Conservation (phyloP, 495 filamentous ascomycete genomes). For the Echria macrotheca region DNA sequence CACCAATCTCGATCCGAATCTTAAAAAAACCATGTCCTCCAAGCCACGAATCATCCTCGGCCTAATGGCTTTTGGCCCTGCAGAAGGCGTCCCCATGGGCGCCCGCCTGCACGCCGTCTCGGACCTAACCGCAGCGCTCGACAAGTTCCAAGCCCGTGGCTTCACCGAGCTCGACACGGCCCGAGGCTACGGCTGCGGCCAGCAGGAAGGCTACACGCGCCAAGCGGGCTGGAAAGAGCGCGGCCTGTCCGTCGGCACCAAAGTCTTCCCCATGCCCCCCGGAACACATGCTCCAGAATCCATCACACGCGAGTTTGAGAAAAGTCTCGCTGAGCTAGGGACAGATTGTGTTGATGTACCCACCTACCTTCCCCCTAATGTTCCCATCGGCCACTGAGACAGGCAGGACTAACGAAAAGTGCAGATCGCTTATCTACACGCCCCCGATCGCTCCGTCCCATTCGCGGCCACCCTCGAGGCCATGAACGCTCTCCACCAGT, state of each 20-base stretch:
- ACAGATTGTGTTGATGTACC: constrained; percentile 61
- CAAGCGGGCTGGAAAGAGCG: constrained; percentile 69
- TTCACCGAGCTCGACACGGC: constrained; percentile 64
- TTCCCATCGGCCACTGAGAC: neutral
- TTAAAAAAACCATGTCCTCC: too few species aligned
- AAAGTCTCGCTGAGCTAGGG: constrained; percentile 61
- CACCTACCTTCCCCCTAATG: neutral
- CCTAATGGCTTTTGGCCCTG: constrained; percentile 45
- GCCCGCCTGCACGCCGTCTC: constrained; percentile 55
- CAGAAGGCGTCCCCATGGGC: constrained; percentile 25
- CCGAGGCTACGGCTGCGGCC: constrained; percentile 63
- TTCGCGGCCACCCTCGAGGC: constrained; percentile 67
- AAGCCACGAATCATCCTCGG: constrained; percentile 46
- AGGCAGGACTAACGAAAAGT: neutral
- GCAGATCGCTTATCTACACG: constrained; percentile 74
- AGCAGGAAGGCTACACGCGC: constrained; percentile 71
- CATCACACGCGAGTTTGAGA: constrained; percentile 42
- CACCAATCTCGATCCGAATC: too few species aligned
- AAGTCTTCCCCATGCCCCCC: constrained; percentile 39
- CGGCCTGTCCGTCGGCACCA: constrained; percentile 71
- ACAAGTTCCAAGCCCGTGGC: constrained; percentile 56
- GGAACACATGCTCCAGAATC: constrained; percentile 25
- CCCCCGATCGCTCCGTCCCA: constrained; percentile 64
- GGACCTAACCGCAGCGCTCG: constrained; percentile 57
- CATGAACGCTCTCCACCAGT: constrained; percentile 65